Conservation (phyloP, 1,284 basidiomycete genomes). For the Sparassis latifolia region DNA sequence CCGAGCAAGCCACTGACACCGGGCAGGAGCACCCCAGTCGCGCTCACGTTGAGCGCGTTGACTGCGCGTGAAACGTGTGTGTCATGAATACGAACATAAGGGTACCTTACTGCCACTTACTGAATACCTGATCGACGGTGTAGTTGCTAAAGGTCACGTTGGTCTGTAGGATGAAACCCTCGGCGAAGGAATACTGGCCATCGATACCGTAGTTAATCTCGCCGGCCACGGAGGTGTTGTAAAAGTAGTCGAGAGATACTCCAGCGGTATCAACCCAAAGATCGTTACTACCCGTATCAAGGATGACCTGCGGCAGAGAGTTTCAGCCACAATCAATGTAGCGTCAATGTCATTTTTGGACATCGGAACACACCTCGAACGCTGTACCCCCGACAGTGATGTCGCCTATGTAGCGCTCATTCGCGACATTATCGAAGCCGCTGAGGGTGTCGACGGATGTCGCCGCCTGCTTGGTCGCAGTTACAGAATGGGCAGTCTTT, state of each 20-base stretch:
- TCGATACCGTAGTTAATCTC: slow-evolving; percentile 2
- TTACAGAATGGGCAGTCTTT: neutral
- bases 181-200: neutral
- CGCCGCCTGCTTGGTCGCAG: neutral
- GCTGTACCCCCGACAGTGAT: neutral
- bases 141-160: slow-evolving; percentile 1
- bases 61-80: neutral
- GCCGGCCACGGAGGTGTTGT: slow-evolving; percentile 2
- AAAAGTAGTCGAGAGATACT: neutral
- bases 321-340: neutral
- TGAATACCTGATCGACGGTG: slow-evolving; percentile 4
- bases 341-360: neutral
- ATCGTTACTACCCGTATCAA: slow-evolving; percentile 6
- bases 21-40: neutral
- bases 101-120: neutral
- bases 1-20: slow-evolving; percentile 3
- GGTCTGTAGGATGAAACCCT: slow-evolving; percentile 2
- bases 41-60: neutral
- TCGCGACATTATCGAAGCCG: slow-evolving; percentile 1
- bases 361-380: neutral
- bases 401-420: slow-evolving; percentile 4
- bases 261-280: slow-evolving; percentile 2
- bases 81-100: neutral
- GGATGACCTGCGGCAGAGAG: slow-evolving; percentile 2
- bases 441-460: neutral